Evolutionary conservation across 1,139 yeast species (phyloP), one percentile per base, ranked within the genome.

Genomic region (Arxiozyma telluris): DNA sequence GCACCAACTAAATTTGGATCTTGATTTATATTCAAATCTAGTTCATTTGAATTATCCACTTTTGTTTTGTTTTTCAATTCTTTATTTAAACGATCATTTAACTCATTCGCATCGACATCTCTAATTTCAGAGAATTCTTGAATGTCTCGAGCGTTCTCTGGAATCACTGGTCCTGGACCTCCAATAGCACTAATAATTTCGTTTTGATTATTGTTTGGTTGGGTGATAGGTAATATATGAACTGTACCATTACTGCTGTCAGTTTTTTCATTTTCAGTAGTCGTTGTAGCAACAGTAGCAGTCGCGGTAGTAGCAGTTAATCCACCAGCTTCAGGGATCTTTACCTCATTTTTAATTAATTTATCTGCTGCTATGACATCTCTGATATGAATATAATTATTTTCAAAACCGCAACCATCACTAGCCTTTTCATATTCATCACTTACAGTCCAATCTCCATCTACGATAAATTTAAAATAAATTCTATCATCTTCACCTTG

Each of bases 401-500:
- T 86, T 52, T 76, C 78, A 63, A 77, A 82, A 21, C 90, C 90
- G 43, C 51, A 48, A 61, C 78, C 83, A 30, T 72, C 73, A 57
- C 75, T 72, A 49, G 59, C 64, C 49, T 75, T 70, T 56, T 73
- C 73, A 63, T 78, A 82, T n/a, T 71, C 64, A 4, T 73, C 67
- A 54, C 81, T 77, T 25, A 79, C 76, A 43, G 69, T 65, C 94
- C 94, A 87, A 44, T 79, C 80, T 44, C 85, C 91, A 65, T 87
- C 93, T 51, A 86, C 88, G 56, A 87, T 81, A 65, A 82, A 87
- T 71, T 87, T 86, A 74, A 83, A 86, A 52, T 76, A 70, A 39
- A 83, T 64, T 61, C 73, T 77, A 34, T 73, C 77, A 41, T 70
- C 68, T 30, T 69, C 71, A 2, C 67, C 63, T 17, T 63, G 62